phyloP scores from a whole-genome alignment of 2,329 filamentous ascomycete species.

The Colletotrichum magnum region DNA sequence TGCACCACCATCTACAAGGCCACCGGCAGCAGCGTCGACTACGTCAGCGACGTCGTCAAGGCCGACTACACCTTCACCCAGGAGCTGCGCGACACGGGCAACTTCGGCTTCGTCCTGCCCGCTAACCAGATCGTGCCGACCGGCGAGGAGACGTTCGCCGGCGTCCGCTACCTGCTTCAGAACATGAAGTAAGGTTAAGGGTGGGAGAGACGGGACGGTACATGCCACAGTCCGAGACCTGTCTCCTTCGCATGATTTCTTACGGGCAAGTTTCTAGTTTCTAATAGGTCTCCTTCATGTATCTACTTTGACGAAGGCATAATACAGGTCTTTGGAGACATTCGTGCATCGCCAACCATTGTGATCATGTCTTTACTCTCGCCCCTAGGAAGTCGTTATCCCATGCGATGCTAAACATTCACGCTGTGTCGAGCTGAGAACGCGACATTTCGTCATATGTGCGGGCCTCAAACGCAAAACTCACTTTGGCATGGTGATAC shows the following conservation, averaged over 20 bases:
- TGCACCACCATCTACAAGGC: slow-evolving; percentile 75
- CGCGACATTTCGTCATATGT: background rate
- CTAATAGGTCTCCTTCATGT: background rate
- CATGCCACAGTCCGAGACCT: background rate
- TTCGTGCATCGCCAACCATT: too few relatives aligned
- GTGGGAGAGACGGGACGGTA: background rate
- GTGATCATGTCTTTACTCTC: background rate
- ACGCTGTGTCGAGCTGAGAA: background rate
- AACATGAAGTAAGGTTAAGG: slow-evolving; percentile 52
- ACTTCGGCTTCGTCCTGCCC: slow-evolving; percentile 60
- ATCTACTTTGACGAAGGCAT: background rate
- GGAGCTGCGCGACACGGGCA: slow-evolving; percentile 55
- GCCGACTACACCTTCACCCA: slow-evolving; percentile 58
- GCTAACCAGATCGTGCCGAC: slow-evolving; percentile 59
- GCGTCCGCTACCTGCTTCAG: slow-evolving; percentile 71
- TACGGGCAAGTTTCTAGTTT: background rate
- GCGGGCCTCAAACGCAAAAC: background rate
- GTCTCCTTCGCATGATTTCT: background rate
- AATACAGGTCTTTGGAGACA: background rate
- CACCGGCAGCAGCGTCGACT: slow-evolving; percentile 61
- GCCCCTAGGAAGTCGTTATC: background rate
- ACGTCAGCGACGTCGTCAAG: slow-evolving; percentile 57
- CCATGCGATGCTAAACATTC: background rate
- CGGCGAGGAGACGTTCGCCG: slow-evolving; percentile 59
- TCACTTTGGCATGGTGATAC: slow-evolving; percentile 20